Evolutionary conservation across 768 basidiomycete genomes (phyloP), one percentile per base, ranked within the genome.

Genomic region (Mycena kentingensis): DNA sequence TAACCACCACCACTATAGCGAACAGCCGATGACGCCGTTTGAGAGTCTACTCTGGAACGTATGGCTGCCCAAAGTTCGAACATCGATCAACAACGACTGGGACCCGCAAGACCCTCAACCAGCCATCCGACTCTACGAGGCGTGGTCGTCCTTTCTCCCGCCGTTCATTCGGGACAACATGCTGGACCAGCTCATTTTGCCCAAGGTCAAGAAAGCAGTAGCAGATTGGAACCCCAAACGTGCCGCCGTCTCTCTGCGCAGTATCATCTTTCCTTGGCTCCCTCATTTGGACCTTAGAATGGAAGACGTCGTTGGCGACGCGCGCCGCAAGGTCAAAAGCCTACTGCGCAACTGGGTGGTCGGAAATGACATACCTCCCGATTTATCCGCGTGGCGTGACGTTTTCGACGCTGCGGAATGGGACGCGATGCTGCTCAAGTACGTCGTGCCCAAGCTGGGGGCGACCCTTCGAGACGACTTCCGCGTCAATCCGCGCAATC

Each of bases 21-120:
- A 83, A 54, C 76, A 71, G 56, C 77, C 77, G 2, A 99, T 99
- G 97, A 94, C 94, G 15, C 87, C 96, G 0, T 99, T 91, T 66
- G 97, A 99, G 66, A 91, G 88, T 54, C 75, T 98, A 22, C 70
- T 98, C 13, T 98, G 97, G 95, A 91, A 87, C 58, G 77, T 90
- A 10, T 99, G 95, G 97, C 73, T 99, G 24, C 97, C 97, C 0
- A 91, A 84, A 71, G 87, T 98, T n/a, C 84, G 97, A 24, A 91
- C 92, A 0, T 79, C 83, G 11, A 86, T 98, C 67, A 98, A 98
- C 70, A 98, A 99, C 67, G 88, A 94, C 27, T 99, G 97, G 97
- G 73, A 79, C 10, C 85, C 94, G 2, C 73, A 79, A 46, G 73
- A 83, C 32, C 84, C 94, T 3, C 72, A 81, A 15, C 84, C 90